Conservation (phyloP, 345 rosid species). For the Gossypium thurberi region DNA sequence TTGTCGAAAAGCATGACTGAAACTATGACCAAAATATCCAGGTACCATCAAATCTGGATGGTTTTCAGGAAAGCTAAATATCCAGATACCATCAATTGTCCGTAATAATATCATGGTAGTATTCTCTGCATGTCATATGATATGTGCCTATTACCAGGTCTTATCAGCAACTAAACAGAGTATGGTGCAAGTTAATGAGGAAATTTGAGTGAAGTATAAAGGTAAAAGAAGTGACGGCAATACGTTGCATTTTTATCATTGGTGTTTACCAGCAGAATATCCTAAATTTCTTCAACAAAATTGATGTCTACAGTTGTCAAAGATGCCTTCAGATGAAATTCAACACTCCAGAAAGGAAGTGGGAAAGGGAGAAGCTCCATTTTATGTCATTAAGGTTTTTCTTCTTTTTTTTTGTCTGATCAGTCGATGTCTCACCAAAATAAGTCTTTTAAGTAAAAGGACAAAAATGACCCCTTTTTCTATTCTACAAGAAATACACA, state of each 20-base stretch:
- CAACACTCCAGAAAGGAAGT: neutral
- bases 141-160: neutral
- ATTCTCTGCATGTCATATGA: neutral
- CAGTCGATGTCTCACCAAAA: neutral
- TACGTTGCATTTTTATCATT: neutral
- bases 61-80: neutral
- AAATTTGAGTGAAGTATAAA: neutral
- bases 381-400: neutral
- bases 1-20: neutral
- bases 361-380: neutral
- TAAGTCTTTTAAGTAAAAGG: neutral
- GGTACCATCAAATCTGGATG: neutral
- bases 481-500: neutral
- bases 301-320: neutral
- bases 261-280: neutral
- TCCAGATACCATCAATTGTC: neutral
- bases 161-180: neutral
- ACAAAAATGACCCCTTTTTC: neutral
- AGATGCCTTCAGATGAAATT: neutral
- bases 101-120: neutral
- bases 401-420: neutral
- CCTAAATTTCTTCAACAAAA: neutral
- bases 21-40: neutral
- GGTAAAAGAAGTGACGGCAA: neutral
- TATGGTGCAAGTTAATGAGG: neutral